Evolutionary conservation across 129 eudicot genomes (phyloP).

Genomic region (carrot (Daucus carota)): DNA sequence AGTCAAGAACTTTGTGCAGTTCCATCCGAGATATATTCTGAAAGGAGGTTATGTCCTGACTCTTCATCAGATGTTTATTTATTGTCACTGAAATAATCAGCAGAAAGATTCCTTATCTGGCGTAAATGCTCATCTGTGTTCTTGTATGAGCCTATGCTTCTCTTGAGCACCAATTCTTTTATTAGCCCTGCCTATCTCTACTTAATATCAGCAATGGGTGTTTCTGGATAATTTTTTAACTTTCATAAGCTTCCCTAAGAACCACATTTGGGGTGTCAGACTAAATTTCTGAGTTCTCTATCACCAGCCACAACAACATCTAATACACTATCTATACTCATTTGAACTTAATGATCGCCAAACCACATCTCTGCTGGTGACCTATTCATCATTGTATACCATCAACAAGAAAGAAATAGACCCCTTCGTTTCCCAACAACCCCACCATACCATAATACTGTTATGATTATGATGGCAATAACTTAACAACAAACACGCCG

Average conservation of each 20-base stretch:
- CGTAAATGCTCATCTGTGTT: neutral
- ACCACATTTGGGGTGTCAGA: constrained; percentile 60
- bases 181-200: constrained; percentile 46
- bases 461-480: neutral
- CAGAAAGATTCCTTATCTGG: neutral
- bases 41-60: neutral
- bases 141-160: constrained; percentile 62
- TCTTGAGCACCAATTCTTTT: constrained; percentile 56
- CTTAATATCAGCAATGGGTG: constrained; percentile 61
- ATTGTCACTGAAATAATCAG: neutral
- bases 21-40: neutral
- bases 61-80: neutral
- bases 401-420: neutral
- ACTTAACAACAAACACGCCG: neutral
- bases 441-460: constrained; percentile 14
- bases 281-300: constrained; percentile 73
- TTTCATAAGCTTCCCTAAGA: constrained; percentile 69
- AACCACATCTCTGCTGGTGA: constrained; percentile 33
- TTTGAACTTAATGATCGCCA: constrained; percentile 52
- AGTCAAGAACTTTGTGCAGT: neutral
- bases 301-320: constrained; percentile 59
- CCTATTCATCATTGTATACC: constrained; percentile 17
- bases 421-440: neutral
- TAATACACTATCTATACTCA: constrained; percentile 60
- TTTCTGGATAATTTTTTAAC: constrained; percentile 28